Conservation (phyloP, 176 grass and related monocot species). For the Zoysia pacifica region DNA sequence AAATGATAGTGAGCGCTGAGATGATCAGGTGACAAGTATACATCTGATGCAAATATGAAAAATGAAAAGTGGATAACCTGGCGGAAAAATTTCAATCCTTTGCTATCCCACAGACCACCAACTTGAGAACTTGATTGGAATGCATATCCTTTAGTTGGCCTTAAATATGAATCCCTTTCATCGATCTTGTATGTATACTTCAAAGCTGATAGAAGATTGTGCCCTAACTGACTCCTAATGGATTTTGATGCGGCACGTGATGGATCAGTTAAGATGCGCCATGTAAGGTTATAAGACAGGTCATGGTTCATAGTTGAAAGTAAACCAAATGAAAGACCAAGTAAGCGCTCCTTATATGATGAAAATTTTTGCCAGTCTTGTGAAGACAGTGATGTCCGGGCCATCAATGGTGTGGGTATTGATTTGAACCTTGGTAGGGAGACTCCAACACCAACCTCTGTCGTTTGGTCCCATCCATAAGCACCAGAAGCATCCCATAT, state of each 20-base stretch:
- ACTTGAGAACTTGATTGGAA: constrained; percentile 85
- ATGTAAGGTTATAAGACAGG: constrained; percentile 76
- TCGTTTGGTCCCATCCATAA: constrained; percentile 69
- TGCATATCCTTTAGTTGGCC: constrained; percentile 86
- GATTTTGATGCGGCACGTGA: constrained; percentile 55
- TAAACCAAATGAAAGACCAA: constrained; percentile 83
- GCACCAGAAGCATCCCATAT: constrained; percentile 86
- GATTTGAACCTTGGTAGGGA: constrained; percentile 75
- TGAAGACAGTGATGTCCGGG: constrained; percentile 67
- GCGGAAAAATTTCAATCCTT: constrained; percentile 66
- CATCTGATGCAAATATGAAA: background rate
- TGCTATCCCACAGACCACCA: constrained; percentile 73
- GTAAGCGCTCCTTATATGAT: constrained; percentile 73
- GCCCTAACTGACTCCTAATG: constrained; percentile 76
- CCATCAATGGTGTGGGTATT: constrained; percentile 68
- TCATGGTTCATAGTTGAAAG: constrained; percentile 84
- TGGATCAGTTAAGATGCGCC: constrained; percentile 75
- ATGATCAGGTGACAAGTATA: background rate
- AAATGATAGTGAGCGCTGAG: constrained; percentile 2
- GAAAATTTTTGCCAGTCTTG: constrained; percentile 83
- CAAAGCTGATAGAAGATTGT: constrained; percentile 81
- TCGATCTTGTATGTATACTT: constrained; percentile 94
- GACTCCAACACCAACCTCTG: constrained; percentile 70
- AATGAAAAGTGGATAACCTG: constrained; percentile 54
- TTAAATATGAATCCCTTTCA: constrained; percentile 75